A percentile compares a stretch with the other conserved stretches of the same genome.
phyloP scores from a whole-genome alignment of 2,329 filamentous ascomycete genomes.

The Ceratocystis diversiconidia region DNA sequence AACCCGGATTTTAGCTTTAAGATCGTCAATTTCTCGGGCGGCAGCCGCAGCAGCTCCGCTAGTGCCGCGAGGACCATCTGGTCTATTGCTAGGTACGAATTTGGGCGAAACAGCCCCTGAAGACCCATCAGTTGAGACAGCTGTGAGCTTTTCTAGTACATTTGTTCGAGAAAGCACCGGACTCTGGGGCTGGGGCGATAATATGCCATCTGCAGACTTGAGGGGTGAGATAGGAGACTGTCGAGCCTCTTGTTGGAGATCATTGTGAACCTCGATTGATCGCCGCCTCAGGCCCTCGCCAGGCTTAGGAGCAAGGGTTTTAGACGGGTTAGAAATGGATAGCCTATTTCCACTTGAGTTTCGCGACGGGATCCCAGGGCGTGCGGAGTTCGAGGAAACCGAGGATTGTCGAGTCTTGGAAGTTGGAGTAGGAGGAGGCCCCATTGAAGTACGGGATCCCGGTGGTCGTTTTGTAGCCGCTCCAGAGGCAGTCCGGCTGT shows the following conservation, averaged over 20 bases:
- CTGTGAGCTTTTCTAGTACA: conserved; percentile 32
- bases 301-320: conserved; percentile 6
- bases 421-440: conserved; percentile 43
- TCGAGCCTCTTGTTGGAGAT: conserved; percentile 5
- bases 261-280: conserved; percentile 28
- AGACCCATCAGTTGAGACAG: conserved; percentile 10
- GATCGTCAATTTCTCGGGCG: conserved; percentile 62
- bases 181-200: conserved; percentile 37
- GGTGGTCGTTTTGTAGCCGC: conserved; percentile 25
- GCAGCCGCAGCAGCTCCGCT: conserved; percentile 35
- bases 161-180: conserved; percentile 37
- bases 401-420: conserved; percentile 33
- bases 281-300: conserved; percentile 25
- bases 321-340: conserved; percentile 12
- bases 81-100: conserved; percentile 19
- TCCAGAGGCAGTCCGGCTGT: conserved; percentile 26
- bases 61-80: conserved; percentile 25
- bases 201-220: conserved; percentile 38
- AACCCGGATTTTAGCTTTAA: conserved; percentile 75
- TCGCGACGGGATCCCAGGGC: conserved; percentile 26
- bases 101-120: conserved; percentile 22
- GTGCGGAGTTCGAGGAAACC: conserved; percentile 28
- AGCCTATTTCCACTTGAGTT: conserved; percentile 25
- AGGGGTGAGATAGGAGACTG: conserved; percentile 28
- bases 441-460: conserved; percentile 50